These are phyloP conservation scores for Apostasia ramifera DNA, from an alignment of 106 monocot genomes.

Conservation along the genomic window DNA sequence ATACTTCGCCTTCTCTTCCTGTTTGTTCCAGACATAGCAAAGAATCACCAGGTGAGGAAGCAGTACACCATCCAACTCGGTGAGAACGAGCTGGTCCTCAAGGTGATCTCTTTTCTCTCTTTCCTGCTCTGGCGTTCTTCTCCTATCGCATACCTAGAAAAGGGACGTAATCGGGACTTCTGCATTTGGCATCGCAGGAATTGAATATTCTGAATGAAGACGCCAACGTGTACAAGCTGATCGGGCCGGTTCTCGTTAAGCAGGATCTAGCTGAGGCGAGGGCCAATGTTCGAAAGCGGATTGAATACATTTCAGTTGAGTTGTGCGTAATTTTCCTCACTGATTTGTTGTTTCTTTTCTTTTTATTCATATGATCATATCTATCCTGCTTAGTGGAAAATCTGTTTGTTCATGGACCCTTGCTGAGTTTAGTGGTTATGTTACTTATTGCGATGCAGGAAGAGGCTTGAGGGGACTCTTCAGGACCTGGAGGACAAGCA, in stretches of 20 bases:
- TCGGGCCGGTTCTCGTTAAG: conserved; percentile 90
- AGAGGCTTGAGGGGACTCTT: conserved; percentile 64
- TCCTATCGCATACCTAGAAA: neutral
- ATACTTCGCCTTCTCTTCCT: conserved; percentile 15
- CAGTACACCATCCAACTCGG: conserved; percentile 97
- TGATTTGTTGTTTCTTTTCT: neutral
- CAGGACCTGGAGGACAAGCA: conserved; percentile 82
- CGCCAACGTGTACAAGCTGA: conserved; percentile 88
- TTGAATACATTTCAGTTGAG: conserved; percentile 88
- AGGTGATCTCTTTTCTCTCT: conserved; percentile 17
- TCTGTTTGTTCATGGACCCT: conserved; percentile 1
- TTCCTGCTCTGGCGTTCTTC: neutral
- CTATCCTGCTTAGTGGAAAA: neutral
- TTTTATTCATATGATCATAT: neutral
- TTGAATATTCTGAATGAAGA: conserved; percentile 64
- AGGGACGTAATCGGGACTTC: neutral
- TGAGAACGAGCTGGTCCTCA: conserved; percentile 96
- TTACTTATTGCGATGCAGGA: conserved; percentile 28
- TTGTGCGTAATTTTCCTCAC: conserved; percentile 27
- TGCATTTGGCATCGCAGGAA: conserved; percentile 29
- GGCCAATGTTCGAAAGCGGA: conserved; percentile 82
- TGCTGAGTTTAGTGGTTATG: neutral
- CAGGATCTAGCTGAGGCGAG: conserved; percentile 94
- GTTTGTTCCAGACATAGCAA: conserved; percentile 56
- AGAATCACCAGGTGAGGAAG: conserved; percentile 92